Evolutionary conservation across 2,329 filamentous ascomycete species (phyloP).

Genomic region (Epichloe aotearoae): DNA sequence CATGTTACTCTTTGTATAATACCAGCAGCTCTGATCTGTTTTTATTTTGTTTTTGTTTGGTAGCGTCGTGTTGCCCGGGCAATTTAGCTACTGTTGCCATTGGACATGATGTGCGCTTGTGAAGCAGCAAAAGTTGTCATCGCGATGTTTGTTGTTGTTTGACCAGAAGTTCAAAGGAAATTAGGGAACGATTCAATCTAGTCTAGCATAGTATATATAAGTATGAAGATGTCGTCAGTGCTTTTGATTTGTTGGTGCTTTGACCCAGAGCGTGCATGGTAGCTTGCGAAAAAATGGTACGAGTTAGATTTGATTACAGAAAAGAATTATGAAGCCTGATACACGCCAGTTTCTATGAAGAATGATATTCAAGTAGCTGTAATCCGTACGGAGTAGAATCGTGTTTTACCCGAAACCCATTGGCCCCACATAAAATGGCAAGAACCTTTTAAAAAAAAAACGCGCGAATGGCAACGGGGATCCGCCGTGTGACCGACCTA

Average conservation of each 20-base stretch:
- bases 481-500: too few relatives aligned
- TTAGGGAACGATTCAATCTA: too few relatives aligned
- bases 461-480: too few relatives aligned
- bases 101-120: not conserved
- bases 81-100: not conserved
- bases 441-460: too few relatives aligned
- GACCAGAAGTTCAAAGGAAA: too few relatives aligned
- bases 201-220: too few relatives aligned
- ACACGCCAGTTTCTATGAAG: not conserved
- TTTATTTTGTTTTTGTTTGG: not conserved
- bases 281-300: not conserved
- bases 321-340: not conserved
- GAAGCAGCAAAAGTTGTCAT: not conserved
- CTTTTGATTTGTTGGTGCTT: too few relatives aligned
- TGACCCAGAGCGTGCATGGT: not conserved
- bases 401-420: not conserved
- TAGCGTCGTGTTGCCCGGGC: not conserved
- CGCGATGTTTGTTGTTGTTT: not conserved
- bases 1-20: slow-evolving; percentile 10
- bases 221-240: too few relatives aligned
- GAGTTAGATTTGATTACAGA: not conserved
- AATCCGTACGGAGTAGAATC: not conserved
- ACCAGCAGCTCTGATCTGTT: not conserved
- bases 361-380: too few relatives aligned
- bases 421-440: too few relatives aligned